Base-by-base conservation (phyloP, 345 rosid genomes). In the Dipteronia sinensis region DNA sequence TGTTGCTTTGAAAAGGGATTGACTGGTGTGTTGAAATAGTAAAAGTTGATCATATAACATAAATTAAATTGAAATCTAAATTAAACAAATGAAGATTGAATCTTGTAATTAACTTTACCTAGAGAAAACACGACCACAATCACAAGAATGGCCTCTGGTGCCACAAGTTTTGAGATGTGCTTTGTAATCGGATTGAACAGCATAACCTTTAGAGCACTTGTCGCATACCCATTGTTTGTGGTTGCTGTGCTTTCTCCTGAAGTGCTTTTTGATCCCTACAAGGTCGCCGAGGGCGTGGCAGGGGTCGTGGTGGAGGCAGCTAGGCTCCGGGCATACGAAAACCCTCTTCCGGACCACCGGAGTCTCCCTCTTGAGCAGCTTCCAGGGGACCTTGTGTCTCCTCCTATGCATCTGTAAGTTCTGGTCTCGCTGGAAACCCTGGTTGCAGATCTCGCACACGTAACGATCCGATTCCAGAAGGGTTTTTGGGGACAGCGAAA, bases 131-230 rank as follows among this genome's bases (percentile, higher is more conserved):
- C 97, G 92, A 72, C 99, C 99, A 59, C 99, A 95, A 77, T 95
- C 99, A 71, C 99, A 95, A 27, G 99, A 93, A 78, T 95, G 99
- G 82, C 99, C 99, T 12, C 99, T 69, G 72, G 97, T 93, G 74
- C 99, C 99, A 47, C 99, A 95, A 19, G 98, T 95, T 78, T 95
- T 95, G 84, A 95, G 98, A 80, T 95, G 99, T 9, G 99, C 98
- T 81, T 93, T 95, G 84, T 84, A 95, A 78, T 95, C 99, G 19
- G 99, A 95, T 76, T 95, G 98, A 84, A 95, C 99, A 2, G 98
- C 99, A n/a, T 95, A 95, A 10, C 90, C 98, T 82, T 95, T 95
- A 0, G 93, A 90, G 87, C 99, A 95, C 79, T 90, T 90, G 49
- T 88, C 88, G 47, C 99, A 95, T 66, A 95, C 94, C 99, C 99